These are phyloP conservation scores for Backusella macrospora DNA, from an alignment of 192 early-diverging fungal species.

Conservation along the genomic window DNA sequence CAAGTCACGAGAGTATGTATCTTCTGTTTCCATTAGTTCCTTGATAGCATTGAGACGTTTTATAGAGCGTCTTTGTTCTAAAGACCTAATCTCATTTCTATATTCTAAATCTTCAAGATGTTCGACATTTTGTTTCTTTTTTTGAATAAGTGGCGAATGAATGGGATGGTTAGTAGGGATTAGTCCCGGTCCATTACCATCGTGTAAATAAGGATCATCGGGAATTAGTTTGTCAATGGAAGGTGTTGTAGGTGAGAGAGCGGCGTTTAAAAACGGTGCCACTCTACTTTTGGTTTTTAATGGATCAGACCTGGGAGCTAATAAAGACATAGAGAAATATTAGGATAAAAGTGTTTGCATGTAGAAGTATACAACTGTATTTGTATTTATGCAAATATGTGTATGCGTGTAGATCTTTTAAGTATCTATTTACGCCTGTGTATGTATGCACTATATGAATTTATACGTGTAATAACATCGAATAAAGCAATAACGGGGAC, in stretches of 20 bases:
- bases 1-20: slow-evolving; percentile 26
- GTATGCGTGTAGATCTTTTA: neutral
- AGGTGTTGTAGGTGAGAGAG: slow-evolving; percentile 3
- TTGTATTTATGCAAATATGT: neutral
- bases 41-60: slow-evolving; percentile 32
- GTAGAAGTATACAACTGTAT: neutral
- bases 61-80: slow-evolving; percentile 21
- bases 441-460: neutral
- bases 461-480: too few species aligned
- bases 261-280: neutral
- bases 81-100: slow-evolving; percentile 22
- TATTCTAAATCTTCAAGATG: neutral
- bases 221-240: slow-evolving; percentile 12
- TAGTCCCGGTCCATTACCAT: neutral
- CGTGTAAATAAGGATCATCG: slow-evolving; percentile 4
- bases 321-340: too few species aligned
- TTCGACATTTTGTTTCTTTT: neutral
- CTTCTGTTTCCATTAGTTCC: slow-evolving; percentile 41
- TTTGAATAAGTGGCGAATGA: slow-evolving; percentile 5
- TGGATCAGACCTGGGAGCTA: neutral
- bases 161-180: neutral
- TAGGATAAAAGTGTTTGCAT: too few species aligned
- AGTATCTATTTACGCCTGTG: neutral
- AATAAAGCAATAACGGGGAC: neutral
- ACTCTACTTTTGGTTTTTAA: neutral